Base-by-base conservation (phyloP, 2,329 filamentous ascomycete species). In the Neonectria faginata region DNA sequence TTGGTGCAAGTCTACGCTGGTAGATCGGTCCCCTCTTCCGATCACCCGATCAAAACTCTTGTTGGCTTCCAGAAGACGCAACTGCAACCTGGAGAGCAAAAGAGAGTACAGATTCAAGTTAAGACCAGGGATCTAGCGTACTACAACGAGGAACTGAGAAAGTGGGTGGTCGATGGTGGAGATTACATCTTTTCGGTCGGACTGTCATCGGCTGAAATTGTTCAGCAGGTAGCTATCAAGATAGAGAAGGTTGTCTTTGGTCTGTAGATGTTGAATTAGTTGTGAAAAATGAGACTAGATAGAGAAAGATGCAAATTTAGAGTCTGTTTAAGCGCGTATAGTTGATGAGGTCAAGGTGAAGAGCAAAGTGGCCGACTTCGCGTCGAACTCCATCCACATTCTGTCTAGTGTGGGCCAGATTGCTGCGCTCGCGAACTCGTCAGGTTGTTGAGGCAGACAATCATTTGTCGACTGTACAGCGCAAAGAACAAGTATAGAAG, bases 1-100 rank as follows among this genome's bases (percentile, higher is more conserved):
- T 83, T 89, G 9, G 83, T 87, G 1, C 87, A 89, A 59, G 69
- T 88, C 7, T 89, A 89, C 72, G 73, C 60, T 3, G 73, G 73
- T 3, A 64, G 57, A 31, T 51, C 50, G 5, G 53, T 58, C 3
- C 20, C 36, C 1, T 63, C 48, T 14, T 3, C 51, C 2, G 72
- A 71, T 1, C 72, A 76, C 27, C 76, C 76, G 0, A 42, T 74
- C 18, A 79, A 79, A 57, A 41, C 65, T 8, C 74, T 79, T 0
- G 72, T 74, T 6, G 76, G 70, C 1, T 79, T 79, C 29, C 51
- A 70, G 7, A 79, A 79, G 68, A 62, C 76, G 0, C 63, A 51
- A 3, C 36, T 78, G 1, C 50, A 67, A 10, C 31, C 76, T 0
- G 67, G 71, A 0, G 73, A 76, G 45, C 65, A 54, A 5, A 59